Percentiles rank a stretch among this genome's conserved stretches.
These are phyloP conservation scores for Penicillium sp. DNA, from an alignment of 2,329 filamentous ascomycete species.

Conservation along the genomic window DNA sequence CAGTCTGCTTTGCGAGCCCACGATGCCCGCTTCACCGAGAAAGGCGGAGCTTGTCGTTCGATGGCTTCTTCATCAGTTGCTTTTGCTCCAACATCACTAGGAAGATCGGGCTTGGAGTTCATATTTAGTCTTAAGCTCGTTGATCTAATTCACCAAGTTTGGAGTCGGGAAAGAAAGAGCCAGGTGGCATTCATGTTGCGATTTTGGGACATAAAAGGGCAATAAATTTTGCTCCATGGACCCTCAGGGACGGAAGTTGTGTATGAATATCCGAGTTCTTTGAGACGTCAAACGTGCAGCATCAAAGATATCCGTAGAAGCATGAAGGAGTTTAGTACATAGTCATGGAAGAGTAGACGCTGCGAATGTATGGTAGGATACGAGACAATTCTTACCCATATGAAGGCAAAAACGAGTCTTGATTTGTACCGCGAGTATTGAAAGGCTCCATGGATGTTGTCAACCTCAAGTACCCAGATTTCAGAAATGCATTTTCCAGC, in stretches of 20 bases:
- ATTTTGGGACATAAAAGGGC: constrained; percentile 20
- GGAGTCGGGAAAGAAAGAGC: constrained; percentile 20
- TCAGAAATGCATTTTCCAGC: too few species aligned
- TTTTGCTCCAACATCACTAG: constrained; percentile 18
- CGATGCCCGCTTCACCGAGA: constrained; percentile 7
- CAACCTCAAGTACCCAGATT: too few species aligned
- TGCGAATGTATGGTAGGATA: too few species aligned
- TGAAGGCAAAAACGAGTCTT: too few species aligned
- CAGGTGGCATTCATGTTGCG: constrained; percentile 22
- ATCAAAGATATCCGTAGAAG: too few species aligned
- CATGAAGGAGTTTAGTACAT: too few species aligned
- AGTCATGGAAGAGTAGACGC: too few species aligned
- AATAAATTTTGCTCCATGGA: neutral
- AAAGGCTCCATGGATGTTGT: too few species aligned
- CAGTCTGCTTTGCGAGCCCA: constrained; percentile 20
- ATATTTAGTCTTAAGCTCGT: constrained; percentile 21
- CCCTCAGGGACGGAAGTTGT: neutral
- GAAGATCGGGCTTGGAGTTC: constrained; percentile 23
- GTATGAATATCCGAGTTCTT: neutral
- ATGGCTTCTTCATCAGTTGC: constrained; percentile 33
- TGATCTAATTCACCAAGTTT: constrained; percentile 16
- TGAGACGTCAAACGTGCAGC: too few species aligned
- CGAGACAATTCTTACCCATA: too few species aligned
- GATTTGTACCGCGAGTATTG: too few species aligned
- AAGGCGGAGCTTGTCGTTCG: constrained; percentile 27